Conservation (phyloP, 768 basidiomycete genomes). For the Rickenella mellea region DNA sequence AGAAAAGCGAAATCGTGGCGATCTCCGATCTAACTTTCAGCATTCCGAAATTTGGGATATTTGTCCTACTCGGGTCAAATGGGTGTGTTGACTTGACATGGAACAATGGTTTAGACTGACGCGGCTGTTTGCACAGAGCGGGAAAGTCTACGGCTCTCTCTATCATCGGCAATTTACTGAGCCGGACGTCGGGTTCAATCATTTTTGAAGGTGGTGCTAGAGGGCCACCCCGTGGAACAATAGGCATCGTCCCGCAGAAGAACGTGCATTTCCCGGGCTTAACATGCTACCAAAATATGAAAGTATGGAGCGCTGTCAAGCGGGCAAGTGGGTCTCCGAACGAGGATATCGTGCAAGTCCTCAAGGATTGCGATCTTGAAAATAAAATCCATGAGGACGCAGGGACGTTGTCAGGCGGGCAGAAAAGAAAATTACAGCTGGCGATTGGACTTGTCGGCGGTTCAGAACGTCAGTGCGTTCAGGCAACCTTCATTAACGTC, state of each 20-base stretch:
- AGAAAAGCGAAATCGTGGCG: slow-evolving; percentile 45
- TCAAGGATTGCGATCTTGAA: slow-evolving; percentile 66
- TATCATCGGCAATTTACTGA: slow-evolving; percentile 54
- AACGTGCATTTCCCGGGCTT: slow-evolving; percentile 76
- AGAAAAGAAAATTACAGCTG: slow-evolving; percentile 78
- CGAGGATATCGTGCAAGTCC: slow-evolving; percentile 54
- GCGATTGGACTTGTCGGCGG: slow-evolving; percentile 73
- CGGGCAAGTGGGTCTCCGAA: slow-evolving; percentile 36
- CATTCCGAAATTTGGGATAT: slow-evolving; percentile 67
- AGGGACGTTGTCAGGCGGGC: slow-evolving; percentile 62
- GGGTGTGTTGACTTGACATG: slow-evolving; percentile 28
- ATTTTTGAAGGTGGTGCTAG: slow-evolving; percentile 43
- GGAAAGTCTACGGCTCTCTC: slow-evolving; percentile 71
- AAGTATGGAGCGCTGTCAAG: slow-evolving; percentile 68
- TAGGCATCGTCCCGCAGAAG: slow-evolving; percentile 78
- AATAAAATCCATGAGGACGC: slow-evolving; percentile 61
- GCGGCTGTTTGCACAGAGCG: slow-evolving; percentile 34
- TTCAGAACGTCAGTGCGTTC: slow-evolving; percentile 42
- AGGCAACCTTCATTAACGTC: background rate
- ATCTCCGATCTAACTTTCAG: slow-evolving; percentile 57
- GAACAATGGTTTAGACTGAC: background rate
- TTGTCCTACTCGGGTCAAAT: slow-evolving; percentile 66
- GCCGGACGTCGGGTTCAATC: slow-evolving; percentile 49
- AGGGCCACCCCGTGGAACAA: slow-evolving; percentile 48
- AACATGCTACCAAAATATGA: slow-evolving; percentile 62